Percentiles rank a stretch among this genome's conserved stretches.
Evolutionary conservation across 75 land plant species (phyloP).

Genomic region (Chamaecyparis obtusa): DNA sequence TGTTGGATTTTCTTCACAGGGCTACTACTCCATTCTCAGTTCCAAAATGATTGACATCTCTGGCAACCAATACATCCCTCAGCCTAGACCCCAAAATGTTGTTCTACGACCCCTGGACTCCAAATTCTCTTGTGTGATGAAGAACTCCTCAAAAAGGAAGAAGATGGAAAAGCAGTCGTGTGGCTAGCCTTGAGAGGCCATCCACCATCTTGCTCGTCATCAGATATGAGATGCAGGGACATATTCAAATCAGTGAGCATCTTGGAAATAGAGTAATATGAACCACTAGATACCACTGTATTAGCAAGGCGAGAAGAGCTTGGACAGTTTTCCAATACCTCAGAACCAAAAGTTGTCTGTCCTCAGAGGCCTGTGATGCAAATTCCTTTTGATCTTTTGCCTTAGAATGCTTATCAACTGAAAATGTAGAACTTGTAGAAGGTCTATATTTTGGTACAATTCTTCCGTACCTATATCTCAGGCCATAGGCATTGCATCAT

Average conservation of each 20-base stretch:
- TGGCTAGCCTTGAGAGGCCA: not conserved
- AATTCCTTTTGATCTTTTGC: no score
- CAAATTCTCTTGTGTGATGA: not conserved
- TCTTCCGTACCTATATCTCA: slow-evolving; percentile 77
- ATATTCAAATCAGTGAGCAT: no score
- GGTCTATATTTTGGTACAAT: slow-evolving; percentile 73
- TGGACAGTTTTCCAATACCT: no score
- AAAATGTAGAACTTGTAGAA: slow-evolving; percentile 67
- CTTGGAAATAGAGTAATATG: no score
- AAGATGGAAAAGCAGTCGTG: not conserved
- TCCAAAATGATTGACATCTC: not conserved
- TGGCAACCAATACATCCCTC: not conserved
- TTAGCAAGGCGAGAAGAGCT: no score
- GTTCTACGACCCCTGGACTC: not conserved
- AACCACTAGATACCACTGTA: no score
- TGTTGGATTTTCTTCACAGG: not conserved
- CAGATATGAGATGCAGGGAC: no score
- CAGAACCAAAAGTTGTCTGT: no score
- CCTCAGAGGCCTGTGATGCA: no score
- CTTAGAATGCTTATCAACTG: slow-evolving; percentile 64
- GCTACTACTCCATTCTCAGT: not conserved
- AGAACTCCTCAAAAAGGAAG: not conserved
- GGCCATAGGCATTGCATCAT: slow-evolving; percentile 86
- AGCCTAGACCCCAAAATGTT: not conserved
- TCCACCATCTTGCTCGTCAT: no score